Evolutionary conservation across 768 basidiomycete species (phyloP).

Genomic region (Tricholoma saponaceum): DNA sequence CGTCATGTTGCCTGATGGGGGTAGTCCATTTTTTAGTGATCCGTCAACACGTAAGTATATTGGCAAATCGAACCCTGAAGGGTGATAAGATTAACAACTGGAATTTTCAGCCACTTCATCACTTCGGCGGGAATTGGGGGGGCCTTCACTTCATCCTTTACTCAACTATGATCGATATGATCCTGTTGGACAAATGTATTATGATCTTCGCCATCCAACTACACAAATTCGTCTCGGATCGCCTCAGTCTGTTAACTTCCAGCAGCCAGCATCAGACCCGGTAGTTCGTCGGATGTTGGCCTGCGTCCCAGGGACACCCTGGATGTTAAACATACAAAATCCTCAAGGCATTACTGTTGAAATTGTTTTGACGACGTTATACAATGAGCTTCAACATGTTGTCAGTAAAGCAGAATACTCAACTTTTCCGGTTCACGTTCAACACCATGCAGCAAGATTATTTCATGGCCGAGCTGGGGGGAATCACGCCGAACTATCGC

Average conservation of each 20-base stretch:
- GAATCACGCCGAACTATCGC: conserved; percentile 4
- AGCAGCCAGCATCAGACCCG: conserved; percentile 9
- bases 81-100: background rate
- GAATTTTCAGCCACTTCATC: background rate
- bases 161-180: conserved; percentile 15
- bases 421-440: conserved; percentile 4
- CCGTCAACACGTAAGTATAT: conserved; percentile 2
- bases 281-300: conserved; percentile 1
- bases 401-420: conserved; percentile 13
- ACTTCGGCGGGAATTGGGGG: background rate
- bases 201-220: conserved; percentile 12
- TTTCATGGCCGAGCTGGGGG: conserved; percentile 10
- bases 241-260: conserved; percentile 3
- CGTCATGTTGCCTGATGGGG: background rate
- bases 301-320: conserved; percentile 8
- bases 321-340: conserved; percentile 7
- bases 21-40: conserved; percentile 1
- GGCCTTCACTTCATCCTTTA: conserved; percentile 11
- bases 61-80: background rate
- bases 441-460: conserved; percentile 1
- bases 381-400: conserved; percentile 8
- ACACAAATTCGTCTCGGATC: conserved; percentile 10
- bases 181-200: conserved; percentile 12
- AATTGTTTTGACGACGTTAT: conserved; percentile 11
- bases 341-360: conserved; percentile 13